Conservation (phyloP, 805 yeast species). For the Tetrapisispora fleetii region DNA sequence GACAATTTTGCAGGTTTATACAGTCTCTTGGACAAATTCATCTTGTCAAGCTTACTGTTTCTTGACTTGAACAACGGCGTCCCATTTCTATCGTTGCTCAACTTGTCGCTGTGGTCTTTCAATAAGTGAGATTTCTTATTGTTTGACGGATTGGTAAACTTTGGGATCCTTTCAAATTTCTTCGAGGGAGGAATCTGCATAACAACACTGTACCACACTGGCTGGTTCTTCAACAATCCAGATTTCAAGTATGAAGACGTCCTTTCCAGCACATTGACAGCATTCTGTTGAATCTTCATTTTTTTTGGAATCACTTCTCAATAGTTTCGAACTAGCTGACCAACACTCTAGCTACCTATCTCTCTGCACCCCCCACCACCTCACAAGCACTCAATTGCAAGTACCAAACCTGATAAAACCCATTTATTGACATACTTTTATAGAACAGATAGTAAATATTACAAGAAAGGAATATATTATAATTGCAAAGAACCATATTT, state of each 20-base stretch:
- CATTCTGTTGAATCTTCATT: constrained; percentile 70
- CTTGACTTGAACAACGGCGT: constrained; percentile 28
- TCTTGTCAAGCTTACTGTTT: constrained; percentile 15
- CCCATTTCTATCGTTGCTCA: constrained; percentile 12
- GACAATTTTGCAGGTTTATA: constrained; percentile 25
- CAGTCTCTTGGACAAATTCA: constrained; percentile 9
- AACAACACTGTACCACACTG: constrained; percentile 85
- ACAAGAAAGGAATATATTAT: too few relatives aligned
- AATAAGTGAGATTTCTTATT: constrained; percentile 5
- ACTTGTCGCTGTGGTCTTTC: constrained; percentile 2
- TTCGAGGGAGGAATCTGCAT: constrained; percentile 72
- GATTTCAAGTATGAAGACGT: constrained; percentile 67
- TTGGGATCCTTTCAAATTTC: constrained; percentile 35
- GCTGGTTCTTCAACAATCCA: constrained; percentile 61
- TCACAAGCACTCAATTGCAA: too few relatives aligned
- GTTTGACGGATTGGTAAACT: constrained; percentile 18
- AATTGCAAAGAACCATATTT: too few relatives aligned
- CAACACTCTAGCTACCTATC: too few relatives aligned
- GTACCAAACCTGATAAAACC: too few relatives aligned
- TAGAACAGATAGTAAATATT: too few relatives aligned
- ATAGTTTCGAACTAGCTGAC: too few relatives aligned
- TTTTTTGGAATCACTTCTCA: not conserved
- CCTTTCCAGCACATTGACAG: constrained; percentile 67
- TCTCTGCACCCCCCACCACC: too few relatives aligned
- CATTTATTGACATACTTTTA: too few relatives aligned